Evolutionary conservation across 2,329 filamentous ascomycete genomes (phyloP), one percentile per base, ranked within the genome.

Genomic region (Fusarium stilboides): DNA sequence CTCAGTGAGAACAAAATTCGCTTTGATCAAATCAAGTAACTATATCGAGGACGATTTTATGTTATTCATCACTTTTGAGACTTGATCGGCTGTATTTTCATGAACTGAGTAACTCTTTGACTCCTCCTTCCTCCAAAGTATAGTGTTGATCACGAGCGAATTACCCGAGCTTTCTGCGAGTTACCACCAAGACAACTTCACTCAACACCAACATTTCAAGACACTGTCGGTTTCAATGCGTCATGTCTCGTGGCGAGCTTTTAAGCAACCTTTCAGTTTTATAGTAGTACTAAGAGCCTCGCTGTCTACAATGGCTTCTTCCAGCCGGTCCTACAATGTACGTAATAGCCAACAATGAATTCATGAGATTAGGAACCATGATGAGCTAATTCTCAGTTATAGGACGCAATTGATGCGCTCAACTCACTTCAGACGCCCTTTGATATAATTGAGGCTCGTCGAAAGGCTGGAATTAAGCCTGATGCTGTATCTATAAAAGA

Each of bases 401-500:
- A 97, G 94, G 94, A 96, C 78, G 96, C 95, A 47, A 90, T 98
- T 68, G 85, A 89, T 71, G 89, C 92, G 39, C 88, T 98, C 76
- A 98, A 98, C 80, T 92, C 93, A 44, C 89, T 98, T 51, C 96
- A 99, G 80, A 94, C 92, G 42, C 97, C 97, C 53, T 95, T 91
- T 77, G 88, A 91, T 49, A 87, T 94, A 52, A 87, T 98, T 19
- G 90, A 97, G 77, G 89, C 91, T 51, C 90, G 96, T 52, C 87
- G 89, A 56, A 92, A 92, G 77, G 91, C 91, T 19, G 92, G 93
- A 20, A 83, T 89, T 66, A 87, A 85, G 28, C 89, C 92, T 74
- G 92, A 96, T 79, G 85, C 88, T 62, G 84, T 85, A 57, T 84
- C 92, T 10, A 89, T 96, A 47, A 87, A 88, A 4, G 92, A 97